Conservation (phyloP, 306 rosid species). For the Vigna radiata region DNA sequence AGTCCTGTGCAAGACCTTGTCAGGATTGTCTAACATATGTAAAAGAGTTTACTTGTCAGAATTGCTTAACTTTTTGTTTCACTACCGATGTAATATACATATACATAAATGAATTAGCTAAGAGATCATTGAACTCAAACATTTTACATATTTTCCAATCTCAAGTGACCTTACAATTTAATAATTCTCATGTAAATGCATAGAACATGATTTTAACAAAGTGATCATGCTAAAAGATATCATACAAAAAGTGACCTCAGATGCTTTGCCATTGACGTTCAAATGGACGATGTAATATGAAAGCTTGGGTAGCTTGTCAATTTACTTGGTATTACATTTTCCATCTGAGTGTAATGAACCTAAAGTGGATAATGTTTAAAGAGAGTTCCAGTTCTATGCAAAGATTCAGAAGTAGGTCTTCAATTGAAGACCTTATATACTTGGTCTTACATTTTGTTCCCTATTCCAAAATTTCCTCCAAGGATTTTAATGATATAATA, state of each 20-base stretch:
- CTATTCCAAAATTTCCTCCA: slow-evolving; percentile 28
- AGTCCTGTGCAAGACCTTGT: background rate
- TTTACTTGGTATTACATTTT: background rate
- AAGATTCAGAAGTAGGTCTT: slow-evolving; percentile 24
- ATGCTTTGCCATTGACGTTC: no score
- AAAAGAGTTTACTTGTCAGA: no score
- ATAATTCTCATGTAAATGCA: slow-evolving; percentile 27
- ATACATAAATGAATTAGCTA: no score
- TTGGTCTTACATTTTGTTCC: slow-evolving; percentile 15
- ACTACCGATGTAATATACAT: no score
- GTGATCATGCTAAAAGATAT: background rate
- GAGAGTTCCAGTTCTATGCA: background rate
- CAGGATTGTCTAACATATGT: no score
- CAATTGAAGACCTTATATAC: slow-evolving; percentile 24
- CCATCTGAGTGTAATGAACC: slow-evolving; percentile 1
- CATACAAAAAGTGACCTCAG: no score
- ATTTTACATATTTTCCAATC: no score
- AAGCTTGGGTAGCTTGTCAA: slow-evolving; percentile 16
- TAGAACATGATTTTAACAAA: slow-evolving; percentile 8
- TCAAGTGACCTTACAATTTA: background rate
- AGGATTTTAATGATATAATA: background rate
- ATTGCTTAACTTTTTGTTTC: no score
- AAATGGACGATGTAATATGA: background rate
- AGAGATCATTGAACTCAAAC: no score
- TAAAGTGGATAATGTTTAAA: slow-evolving; percentile 17